Evolutionary conservation across 1,284 basidiomycete genomes (phyloP).

Genomic region (Golubevia sp.): DNA sequence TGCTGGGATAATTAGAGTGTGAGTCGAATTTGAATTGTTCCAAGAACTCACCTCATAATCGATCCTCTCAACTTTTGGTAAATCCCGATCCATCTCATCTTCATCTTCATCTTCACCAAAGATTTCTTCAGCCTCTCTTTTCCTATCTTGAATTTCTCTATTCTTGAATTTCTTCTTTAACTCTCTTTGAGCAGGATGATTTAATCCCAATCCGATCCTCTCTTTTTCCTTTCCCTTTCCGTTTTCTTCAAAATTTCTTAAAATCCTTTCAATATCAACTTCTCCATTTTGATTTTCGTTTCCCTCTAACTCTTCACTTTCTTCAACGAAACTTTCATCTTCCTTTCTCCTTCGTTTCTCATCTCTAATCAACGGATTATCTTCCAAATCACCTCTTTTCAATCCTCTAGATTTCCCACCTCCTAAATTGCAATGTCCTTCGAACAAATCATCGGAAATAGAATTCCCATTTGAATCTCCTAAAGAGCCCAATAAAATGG

Average conservation of each 20-base stretch:
- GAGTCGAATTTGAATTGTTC: not conserved
- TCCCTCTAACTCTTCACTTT: not conserved
- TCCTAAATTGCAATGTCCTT: conserved; percentile 8
- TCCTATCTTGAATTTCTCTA: conserved; percentile 7
- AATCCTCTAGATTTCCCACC: conserved; percentile 34
- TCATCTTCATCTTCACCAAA: conserved; percentile 15
- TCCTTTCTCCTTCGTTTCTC: conserved; percentile 26
- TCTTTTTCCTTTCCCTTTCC: too few relatives aligned
- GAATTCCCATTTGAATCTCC: not conserved
- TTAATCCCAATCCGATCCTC: too few relatives aligned
- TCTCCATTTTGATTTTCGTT: too few relatives aligned
- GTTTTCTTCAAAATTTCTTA: too few relatives aligned
- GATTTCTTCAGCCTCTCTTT: conserved; percentile 25
- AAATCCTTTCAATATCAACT: too few relatives aligned
- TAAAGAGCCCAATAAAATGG: conserved; percentile 24
- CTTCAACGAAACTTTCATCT: not conserved
- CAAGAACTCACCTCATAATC: conserved; percentile 21
- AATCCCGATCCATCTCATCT: conserved; percentile 1
- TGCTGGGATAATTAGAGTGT: too few relatives aligned
- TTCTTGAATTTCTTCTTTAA: not conserved
- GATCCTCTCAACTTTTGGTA: conserved; percentile 28
- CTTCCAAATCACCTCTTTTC: conserved; percentile 21
- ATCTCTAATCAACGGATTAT: conserved; percentile 29
- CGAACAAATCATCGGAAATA: not conserved
- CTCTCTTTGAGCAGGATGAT: not conserved